These are phyloP conservation scores for Apiotrichum domesticum DNA, from an alignment of 1,284 basidiomycete species.

Conservation along the genomic window DNA sequence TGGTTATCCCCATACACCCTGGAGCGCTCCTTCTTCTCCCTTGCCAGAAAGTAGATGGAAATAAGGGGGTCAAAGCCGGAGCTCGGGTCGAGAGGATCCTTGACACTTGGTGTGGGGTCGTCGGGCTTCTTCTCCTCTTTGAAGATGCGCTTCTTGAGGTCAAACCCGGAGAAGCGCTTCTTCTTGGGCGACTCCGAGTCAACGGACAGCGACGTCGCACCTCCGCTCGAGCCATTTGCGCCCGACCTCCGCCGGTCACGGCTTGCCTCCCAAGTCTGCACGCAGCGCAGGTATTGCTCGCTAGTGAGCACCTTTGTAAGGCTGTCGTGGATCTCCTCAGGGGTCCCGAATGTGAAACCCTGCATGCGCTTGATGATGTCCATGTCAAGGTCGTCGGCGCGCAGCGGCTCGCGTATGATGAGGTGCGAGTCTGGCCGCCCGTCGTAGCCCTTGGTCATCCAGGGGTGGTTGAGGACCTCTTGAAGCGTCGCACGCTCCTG, in stretches of 20 bases:
- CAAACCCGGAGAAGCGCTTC: constrained; percentile 80
- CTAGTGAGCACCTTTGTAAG: constrained; percentile 69
- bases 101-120: constrained; percentile 21
- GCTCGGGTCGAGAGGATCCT: constrained; percentile 67
- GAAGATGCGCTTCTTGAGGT: constrained; percentile 91
- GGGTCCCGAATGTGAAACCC: constrained; percentile 91
- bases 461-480: constrained; percentile 87
- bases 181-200: constrained; percentile 42
- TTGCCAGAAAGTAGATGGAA: constrained; percentile 91
- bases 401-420: constrained; percentile 78
- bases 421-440: constrained; percentile 77
- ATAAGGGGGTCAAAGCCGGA: constrained; percentile 89
- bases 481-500: constrained; percentile 68
- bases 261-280: constrained; percentile 71
- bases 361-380: constrained; percentile 86
- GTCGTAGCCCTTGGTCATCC: constrained; percentile 87
- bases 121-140: constrained; percentile 49
- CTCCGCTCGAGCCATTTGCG: constrained; percentile 14
- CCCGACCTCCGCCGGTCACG: constrained; percentile 47
- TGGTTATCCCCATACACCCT: constrained; percentile 85
- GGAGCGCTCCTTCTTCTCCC: constrained; percentile 92
- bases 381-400: constrained; percentile 76
- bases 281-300: constrained; percentile 67
- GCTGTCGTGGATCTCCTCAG: constrained; percentile 73
- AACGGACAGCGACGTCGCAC: neutral